Base-by-base conservation (phyloP, 2,329 filamentous ascomycete species). In the Neobulgaria alba region DNA sequence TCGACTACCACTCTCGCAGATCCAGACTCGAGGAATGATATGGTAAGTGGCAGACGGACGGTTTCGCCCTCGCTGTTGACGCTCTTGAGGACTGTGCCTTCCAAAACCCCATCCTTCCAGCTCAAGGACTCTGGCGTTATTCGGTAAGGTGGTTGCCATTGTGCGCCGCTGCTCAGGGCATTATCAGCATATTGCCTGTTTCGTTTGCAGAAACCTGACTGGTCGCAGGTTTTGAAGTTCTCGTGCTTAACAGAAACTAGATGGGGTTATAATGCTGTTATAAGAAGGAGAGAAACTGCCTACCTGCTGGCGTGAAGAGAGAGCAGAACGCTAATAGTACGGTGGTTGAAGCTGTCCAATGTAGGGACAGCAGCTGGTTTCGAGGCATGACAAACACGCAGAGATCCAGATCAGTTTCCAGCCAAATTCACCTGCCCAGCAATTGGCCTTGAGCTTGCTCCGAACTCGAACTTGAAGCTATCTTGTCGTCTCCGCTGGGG, bases 151-250 rank as follows among this genome's bases (percentile, higher is more conserved):
- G 87, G 80, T 51, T 70, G 69, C 84, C 87, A 95, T 19, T 72
- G 69, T 7, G 76, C 72, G 45, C 77, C 79, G 41, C 77, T 66
- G 31, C 76, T 67, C 33, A 75, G 65, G 48, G 80, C 87, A 49
- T 75, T 69, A 64, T 96, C 89, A 60, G 92, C 92, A 60, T 85
- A 89, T 29, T 77, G 84, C 61, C 92, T 80, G 66, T 96, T 96
- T 51, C 92, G 85, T 61, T 88, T 92, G 67, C 92, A 98, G 69
- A 98, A 98, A 56, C 92, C 92, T 3, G 90, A 92, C 61, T 98
- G 90, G 52, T 84, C 69, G 68, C 92, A 98, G 56, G 84, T 95
- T 61, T 96, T 98, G 73, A 96, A 98, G 63, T 94, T 89, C 57
- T 95, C 80, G 60, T 95, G 84, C 67, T 98, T 98, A 38, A 98